Percentiles rank a stretch among this genome's conserved stretches.
Conservation (phyloP, 2,329 filamentous ascomycete genomes). For the Amesomyces nigricolor region DNA sequence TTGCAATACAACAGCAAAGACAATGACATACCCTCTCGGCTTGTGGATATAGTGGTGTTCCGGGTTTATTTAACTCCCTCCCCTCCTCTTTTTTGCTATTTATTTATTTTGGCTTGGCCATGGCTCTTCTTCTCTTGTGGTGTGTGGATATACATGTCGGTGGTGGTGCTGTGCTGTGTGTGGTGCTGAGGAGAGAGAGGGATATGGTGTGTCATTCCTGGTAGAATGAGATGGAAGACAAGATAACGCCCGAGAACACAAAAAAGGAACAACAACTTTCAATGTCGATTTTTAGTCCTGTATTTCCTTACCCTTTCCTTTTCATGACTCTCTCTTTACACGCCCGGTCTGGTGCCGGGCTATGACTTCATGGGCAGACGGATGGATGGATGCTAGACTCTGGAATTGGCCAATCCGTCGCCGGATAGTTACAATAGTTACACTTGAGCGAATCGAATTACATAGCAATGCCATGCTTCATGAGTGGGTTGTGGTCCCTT, state of each 20-base stretch:
- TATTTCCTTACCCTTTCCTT: neutral
- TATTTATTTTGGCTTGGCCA: conserved; percentile 2
- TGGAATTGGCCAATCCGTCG: conserved; percentile 20
- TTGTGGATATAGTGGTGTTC: conserved; percentile 13
- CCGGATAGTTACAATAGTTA: conserved; percentile 16
- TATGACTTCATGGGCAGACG: neutral
- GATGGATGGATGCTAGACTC: conserved; percentile 16
- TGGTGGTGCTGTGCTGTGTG: too few species aligned
- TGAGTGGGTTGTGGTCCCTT: neutral
- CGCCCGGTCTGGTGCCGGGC: neutral
- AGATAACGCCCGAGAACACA: neutral
- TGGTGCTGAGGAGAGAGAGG: too few species aligned
- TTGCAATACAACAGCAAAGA: neutral
- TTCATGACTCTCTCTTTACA: neutral
- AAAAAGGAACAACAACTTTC: neutral
- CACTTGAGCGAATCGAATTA: conserved; percentile 4
- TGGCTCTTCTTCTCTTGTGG: conserved; percentile 8
- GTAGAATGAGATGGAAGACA: neutral
- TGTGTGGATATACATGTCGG: neutral
- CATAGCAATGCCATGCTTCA: too few species aligned
- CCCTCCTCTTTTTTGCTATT: neutral
- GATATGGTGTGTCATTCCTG: too few species aligned
- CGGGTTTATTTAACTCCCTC: too few species aligned
- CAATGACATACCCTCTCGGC: conserved; percentile 8
- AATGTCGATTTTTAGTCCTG: neutral